Evolutionary conservation across 768 basidiomycete genomes (phyloP).

Genomic region (Lactarius sanguifluus): DNA sequence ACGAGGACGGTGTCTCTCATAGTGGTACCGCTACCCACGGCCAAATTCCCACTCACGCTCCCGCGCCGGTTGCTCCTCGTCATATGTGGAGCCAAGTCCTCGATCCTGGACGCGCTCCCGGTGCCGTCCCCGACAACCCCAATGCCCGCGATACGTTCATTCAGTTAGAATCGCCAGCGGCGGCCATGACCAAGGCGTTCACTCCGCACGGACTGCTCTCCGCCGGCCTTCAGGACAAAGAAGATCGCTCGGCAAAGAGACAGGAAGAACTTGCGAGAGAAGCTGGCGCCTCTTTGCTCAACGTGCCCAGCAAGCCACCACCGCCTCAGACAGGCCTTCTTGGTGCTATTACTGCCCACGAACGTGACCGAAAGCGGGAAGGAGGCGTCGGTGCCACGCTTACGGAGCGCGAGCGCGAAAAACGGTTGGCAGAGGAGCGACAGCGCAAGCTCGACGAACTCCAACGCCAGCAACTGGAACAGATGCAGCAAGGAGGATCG

Average conservation of each 20-base stretch:
- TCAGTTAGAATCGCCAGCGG: constrained; percentile 67
- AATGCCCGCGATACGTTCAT: constrained; percentile 58
- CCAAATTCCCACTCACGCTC: constrained; percentile 26
- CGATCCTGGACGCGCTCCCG: constrained; percentile 59
- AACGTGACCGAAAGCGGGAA: constrained; percentile 90
- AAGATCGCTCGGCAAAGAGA: constrained; percentile 92
- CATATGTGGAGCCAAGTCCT: constrained; percentile 89
- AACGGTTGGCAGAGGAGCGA: constrained; percentile 86
- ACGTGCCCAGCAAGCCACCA: constrained; percentile 93
- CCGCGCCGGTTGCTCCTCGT: constrained; percentile 52
- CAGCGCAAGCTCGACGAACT: constrained; percentile 91
- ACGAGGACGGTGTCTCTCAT: constrained; percentile 46
- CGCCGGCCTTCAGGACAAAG: constrained; percentile 92
- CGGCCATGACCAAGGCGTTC: constrained; percentile 89
- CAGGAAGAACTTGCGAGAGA: constrained; percentile 94
- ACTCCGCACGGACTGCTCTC: constrained; percentile 93
- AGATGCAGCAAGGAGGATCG: constrained; percentile 77
- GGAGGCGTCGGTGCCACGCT: constrained; percentile 93
- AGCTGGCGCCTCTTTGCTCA: constrained; percentile 87
- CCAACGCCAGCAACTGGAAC: constrained; percentile 86
- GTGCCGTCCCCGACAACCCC: constrained; percentile 39
- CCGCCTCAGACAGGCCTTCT: constrained; percentile 94
- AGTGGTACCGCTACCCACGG: constrained; percentile 8
- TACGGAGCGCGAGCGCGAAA: constrained; percentile 94
- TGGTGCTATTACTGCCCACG: constrained; percentile 94